phyloP scores from a whole-genome alignment of 2,329 filamentous ascomycete genomes.

The Talaromyces sp. region DNA sequence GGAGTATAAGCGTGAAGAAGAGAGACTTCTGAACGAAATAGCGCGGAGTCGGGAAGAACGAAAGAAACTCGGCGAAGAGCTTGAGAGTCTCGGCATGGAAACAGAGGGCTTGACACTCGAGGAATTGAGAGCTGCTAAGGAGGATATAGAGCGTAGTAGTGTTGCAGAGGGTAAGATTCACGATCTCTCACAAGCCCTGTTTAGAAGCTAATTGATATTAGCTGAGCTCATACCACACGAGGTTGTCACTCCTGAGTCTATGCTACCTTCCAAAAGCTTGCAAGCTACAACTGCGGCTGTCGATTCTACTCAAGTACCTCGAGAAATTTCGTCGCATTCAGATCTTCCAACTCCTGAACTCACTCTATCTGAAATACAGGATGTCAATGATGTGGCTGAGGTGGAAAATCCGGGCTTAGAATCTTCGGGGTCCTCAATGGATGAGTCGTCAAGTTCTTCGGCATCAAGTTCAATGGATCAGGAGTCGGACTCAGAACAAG shows the following conservation, averaged over 20 bases:
- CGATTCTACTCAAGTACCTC: background rate
- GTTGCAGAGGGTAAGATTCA: constrained; percentile 19
- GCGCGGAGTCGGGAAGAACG: constrained; percentile 42
- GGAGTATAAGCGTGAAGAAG: constrained; percentile 34
- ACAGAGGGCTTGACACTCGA: constrained; percentile 46
- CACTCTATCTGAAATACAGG: background rate
- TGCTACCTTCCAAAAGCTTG: background rate
- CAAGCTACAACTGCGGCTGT: background rate
- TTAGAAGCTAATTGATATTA: constrained; percentile 1
- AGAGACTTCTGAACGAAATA: constrained; percentile 45
- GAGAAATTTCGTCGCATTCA: background rate
- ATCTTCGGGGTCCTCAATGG: constrained; percentile 37
- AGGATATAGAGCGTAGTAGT: constrained; percentile 21
- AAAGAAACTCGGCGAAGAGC: constrained; percentile 45
- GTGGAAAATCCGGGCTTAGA: constrained; percentile 18
- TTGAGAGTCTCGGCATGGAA: constrained; percentile 48
- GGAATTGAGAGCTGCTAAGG: constrained; percentile 40
- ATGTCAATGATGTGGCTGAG: constrained; percentile 7
- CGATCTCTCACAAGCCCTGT: background rate
- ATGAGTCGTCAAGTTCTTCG: constrained; percentile 35
- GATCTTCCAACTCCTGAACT: background rate
- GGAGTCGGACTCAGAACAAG: constrained; percentile 12
- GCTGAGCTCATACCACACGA: background rate
- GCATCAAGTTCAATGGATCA: constrained; percentile 21
- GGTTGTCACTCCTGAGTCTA: background rate